Evolutionary conservation across 805 yeast genomes (phyloP), one percentile per base, ranked within the genome.

Genomic region (Millerozyma miso): DNA sequence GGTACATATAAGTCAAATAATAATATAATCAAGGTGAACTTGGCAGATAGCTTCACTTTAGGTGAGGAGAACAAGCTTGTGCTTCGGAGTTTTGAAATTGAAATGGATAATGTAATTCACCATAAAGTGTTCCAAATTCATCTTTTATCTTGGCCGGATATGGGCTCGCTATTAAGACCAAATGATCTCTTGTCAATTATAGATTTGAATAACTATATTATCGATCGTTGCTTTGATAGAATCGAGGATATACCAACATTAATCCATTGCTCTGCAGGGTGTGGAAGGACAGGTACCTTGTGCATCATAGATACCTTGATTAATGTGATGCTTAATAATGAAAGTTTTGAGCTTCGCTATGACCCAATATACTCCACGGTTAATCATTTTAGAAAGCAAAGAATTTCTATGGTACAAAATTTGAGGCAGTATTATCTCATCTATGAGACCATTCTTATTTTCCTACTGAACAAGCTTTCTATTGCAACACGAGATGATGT

Each of bases 201-300:
- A 14, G 60, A 52, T 36, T 50, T 66, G 51, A 68, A 65, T 52
- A 40, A 49, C 12, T 10, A 38, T 43, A 10, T 38, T 36, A 12
- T 33, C 37, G 32, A 29, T 15, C 4, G 39, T 23, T 5, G 38
- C 37, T 12, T 29, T 3, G 29, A 12, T 7, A 23, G 6, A 1
- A 26, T 37, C 15, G 38, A 26, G 8, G 40, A 17, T 14, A 51
- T 74, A 0, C 91, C 93, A 16, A 73, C 81, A 4, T 58, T 88
- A 37, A 86, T 85, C 19, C 98, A 91, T 63, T 91, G 99, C 58
- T 88, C 96, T 4, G 98, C 98, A 1, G 99, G 99, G 0, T 89
- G 96, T 57, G 99, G 99, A 15, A 71, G 99, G 44, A 88, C 98
- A 0, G 99, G 99, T 2, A 86, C 96, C 1, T 64, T 67, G 35